phyloP scores from a whole-genome alignment of 352 stramenopile species.

The Globisporangium takayamanum region DNA sequence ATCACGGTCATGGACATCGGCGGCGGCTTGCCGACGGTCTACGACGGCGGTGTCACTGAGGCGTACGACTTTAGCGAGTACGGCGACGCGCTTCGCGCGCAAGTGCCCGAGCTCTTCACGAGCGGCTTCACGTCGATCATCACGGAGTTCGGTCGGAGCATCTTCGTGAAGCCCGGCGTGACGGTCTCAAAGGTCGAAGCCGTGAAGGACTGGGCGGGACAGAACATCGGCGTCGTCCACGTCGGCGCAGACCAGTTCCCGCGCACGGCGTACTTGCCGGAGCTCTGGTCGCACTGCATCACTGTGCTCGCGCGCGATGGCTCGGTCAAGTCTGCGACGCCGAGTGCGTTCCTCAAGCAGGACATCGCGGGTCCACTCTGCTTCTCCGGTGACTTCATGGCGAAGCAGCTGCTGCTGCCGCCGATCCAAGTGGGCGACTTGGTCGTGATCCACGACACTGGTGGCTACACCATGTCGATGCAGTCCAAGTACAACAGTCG shows the following conservation, averaged over 20 bases:
- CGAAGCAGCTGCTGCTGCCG: slow-evolving; percentile 61
- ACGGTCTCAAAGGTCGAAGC: slow-evolving; percentile 87
- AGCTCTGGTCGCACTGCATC: slow-evolving; percentile 80
- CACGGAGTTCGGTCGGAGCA: slow-evolving; percentile 88
- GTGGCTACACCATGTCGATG: slow-evolving; percentile 86
- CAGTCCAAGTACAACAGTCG: slow-evolving; percentile 88
- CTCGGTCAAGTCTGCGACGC: slow-evolving; percentile 26
- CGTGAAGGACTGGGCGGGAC: slow-evolving; percentile 76
- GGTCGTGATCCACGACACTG: slow-evolving; percentile 83
- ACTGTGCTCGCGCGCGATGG: slow-evolving; percentile 57
- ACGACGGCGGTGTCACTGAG: slow-evolving; percentile 58
- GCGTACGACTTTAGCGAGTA: slow-evolving; percentile 84
- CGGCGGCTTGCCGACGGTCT: slow-evolving; percentile 87
- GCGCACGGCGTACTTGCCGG: slow-evolving; percentile 80
- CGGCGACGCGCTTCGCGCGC: slow-evolving; percentile 44
- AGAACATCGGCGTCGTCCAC: slow-evolving; percentile 84
- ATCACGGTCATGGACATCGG: slow-evolving; percentile 87
- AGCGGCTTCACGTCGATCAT: slow-evolving; percentile 75
- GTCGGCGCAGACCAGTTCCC: slow-evolving; percentile 89
- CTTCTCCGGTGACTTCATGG: slow-evolving; percentile 90
- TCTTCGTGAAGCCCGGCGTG: slow-evolving; percentile 85
- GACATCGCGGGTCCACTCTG: slow-evolving; percentile 90
- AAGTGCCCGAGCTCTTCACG: slow-evolving; percentile 82
- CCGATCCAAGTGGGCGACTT: slow-evolving; percentile 70
- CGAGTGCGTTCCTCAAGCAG: slow-evolving; percentile 41